Percentiles rank a stretch among this genome's conserved stretches.
Conservation (phyloP, 768 basidiomycete species). For the Trametes elegans region DNA sequence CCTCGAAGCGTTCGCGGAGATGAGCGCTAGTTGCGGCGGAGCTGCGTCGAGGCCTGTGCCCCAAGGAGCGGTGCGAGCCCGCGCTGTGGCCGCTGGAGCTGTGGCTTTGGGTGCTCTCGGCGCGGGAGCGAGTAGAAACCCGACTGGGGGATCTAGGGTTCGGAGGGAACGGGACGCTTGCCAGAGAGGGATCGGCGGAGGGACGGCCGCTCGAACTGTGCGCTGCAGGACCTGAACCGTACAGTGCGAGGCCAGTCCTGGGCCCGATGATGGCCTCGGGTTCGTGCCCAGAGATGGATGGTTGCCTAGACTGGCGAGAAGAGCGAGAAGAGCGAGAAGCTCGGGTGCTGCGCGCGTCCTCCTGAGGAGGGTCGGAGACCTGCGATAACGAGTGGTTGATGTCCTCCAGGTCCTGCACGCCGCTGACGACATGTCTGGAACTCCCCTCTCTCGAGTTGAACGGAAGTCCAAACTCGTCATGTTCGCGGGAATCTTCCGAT, state of each 20-base stretch:
- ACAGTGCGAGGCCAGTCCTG: slow-evolving; percentile 18
- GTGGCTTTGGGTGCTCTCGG: slow-evolving; percentile 9
- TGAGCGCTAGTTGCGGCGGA: slow-evolving; percentile 2
- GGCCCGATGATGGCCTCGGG: slow-evolving; percentile 6
- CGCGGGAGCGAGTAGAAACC: slow-evolving; percentile 5
- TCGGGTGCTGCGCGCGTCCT: slow-evolving; percentile 1
- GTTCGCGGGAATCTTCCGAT: background rate
- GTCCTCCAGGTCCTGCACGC: slow-evolving; percentile 17
- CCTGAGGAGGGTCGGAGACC: background rate
- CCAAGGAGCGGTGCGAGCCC: slow-evolving; percentile 1
- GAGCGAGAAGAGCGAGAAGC: slow-evolving; percentile 6
- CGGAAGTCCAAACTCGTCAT: background rate
- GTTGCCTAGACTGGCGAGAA: slow-evolving; percentile 13
- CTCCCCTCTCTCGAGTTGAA: slow-evolving; percentile 4
- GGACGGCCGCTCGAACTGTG: background rate
- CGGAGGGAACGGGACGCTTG: background rate
- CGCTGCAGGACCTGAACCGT: slow-evolving; percentile 14
- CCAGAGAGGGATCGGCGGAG: background rate
- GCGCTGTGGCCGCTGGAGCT: background rate
- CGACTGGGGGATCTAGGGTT: slow-evolving; percentile 2
- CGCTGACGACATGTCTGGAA: slow-evolving; percentile 15
- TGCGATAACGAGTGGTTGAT: slow-evolving; percentile 14
- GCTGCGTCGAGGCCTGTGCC: slow-evolving; percentile 4
- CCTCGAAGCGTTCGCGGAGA: background rate
- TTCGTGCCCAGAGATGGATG: slow-evolving; percentile 3